Conservation (phyloP, 2,329 filamentous ascomycete genomes). For the Stylonectria norvegica region DNA sequence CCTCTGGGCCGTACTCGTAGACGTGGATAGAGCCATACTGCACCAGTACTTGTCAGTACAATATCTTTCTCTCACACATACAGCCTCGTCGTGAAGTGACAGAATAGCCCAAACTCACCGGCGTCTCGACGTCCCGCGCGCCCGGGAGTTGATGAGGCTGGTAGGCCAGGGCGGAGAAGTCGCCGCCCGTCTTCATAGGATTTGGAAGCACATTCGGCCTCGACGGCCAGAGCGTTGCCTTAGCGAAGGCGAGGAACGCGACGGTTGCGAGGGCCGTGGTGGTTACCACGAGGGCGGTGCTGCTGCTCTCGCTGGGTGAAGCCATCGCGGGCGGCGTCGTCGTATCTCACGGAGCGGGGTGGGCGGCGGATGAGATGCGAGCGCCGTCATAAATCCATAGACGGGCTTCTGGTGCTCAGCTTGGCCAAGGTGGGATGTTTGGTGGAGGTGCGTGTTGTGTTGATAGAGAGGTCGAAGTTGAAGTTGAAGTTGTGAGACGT, state of each 20-base stretch:
- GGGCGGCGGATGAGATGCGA: too few species aligned
- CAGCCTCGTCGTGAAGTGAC: too few species aligned
- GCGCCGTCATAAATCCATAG: too few species aligned
- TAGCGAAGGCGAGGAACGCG: constrained; percentile 35
- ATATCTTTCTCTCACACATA: too few species aligned
- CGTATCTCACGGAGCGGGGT: too few species aligned
- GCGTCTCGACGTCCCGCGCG: constrained; percentile 67
- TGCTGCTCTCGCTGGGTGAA: constrained; percentile 14
- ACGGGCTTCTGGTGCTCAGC: too few species aligned
- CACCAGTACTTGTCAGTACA: constrained; percentile 3
- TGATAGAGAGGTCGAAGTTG: too few species aligned
- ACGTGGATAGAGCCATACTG: constrained; percentile 70
- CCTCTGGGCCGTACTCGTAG: constrained; percentile 77
- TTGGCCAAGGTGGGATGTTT: too few species aligned
- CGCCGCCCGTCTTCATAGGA: constrained; percentile 42
- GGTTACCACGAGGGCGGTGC: constrained; percentile 32
- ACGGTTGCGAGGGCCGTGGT: constrained; percentile 42
- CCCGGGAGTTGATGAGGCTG: constrained; percentile 68
- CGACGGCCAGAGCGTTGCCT: constrained; percentile 39
- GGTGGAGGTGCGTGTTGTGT: too few species aligned
- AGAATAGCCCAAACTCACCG: constrained; percentile 50
- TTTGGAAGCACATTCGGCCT: constrained; percentile 40
- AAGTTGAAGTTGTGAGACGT: too few species aligned
- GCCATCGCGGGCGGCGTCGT: too few species aligned
- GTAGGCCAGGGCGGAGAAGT: constrained; percentile 48